Evolutionary conservation across 495 filamentous ascomycete species (phyloP).

Genomic region (Cladorrhinum samala): DNA sequence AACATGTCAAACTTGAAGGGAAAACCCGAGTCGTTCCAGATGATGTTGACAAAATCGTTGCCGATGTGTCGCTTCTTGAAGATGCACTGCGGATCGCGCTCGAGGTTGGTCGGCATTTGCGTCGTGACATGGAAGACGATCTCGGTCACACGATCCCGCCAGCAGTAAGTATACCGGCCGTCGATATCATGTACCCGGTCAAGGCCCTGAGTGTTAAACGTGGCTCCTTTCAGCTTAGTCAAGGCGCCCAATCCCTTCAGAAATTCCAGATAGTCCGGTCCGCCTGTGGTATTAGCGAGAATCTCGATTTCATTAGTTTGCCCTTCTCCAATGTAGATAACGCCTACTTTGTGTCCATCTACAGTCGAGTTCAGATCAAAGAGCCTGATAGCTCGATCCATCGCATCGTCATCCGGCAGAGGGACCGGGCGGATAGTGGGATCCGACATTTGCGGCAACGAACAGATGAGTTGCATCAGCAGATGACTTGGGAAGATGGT

Average conservation of each 20-base stretch:
- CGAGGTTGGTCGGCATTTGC: slow-evolving; percentile 87
- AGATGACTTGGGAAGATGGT: slow-evolving; percentile 75
- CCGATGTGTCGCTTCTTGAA: slow-evolving; percentile 93
- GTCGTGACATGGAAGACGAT: slow-evolving; percentile 94
- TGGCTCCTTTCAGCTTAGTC: slow-evolving; percentile 68
- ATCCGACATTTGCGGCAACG: slow-evolving; percentile 55
- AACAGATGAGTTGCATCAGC: slow-evolving; percentile 71
- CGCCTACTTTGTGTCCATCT: slow-evolving; percentile 90
- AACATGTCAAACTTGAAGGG: slow-evolving; percentile 89
- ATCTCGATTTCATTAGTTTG: slow-evolving; percentile 79
- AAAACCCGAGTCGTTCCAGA: slow-evolving; percentile 89
- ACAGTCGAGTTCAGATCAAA: slow-evolving; percentile 89
- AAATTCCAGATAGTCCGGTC: slow-evolving; percentile 79
- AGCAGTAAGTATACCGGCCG: slow-evolving; percentile 81
- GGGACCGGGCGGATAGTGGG: slow-evolving; percentile 62
- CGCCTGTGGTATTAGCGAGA: slow-evolving; percentile 74
- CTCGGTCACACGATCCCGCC: slow-evolving; percentile 90
- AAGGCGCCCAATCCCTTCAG: slow-evolving; percentile 73
- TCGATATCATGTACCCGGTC: slow-evolving; percentile 68
- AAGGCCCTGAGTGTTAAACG: slow-evolving; percentile 92
- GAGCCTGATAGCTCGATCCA: slow-evolving; percentile 64
- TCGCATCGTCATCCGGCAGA: slow-evolving; percentile 74
- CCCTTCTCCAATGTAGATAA: slow-evolving; percentile 82
- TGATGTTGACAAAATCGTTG: slow-evolving; percentile 96
- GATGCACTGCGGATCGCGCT: slow-evolving; percentile 65